Evolutionary conservation across 2,329 filamentous ascomycete species (phyloP).

Genomic region (Aspergillus thermomutatus): DNA sequence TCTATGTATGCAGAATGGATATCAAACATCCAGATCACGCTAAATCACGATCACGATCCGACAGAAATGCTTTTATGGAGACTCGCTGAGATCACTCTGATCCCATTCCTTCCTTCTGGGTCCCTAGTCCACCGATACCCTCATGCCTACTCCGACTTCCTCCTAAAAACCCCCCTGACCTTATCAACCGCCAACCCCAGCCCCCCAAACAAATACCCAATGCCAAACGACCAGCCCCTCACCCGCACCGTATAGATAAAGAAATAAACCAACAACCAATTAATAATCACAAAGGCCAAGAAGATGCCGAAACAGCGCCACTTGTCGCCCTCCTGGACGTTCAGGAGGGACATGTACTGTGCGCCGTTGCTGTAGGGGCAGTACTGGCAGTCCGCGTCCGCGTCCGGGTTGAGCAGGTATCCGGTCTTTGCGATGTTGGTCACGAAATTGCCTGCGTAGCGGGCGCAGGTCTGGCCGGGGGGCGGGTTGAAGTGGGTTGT

Average conservation of each 20-base stretch:
- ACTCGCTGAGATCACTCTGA: neutral
- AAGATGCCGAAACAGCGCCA: constrained; percentile 74
- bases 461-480: constrained; percentile 58
- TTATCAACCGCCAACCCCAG: constrained; percentile 41
- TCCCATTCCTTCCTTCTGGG: neutral
- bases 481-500: constrained; percentile 65
- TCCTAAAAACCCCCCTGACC: constrained; percentile 26
- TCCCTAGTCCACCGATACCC: neutral
- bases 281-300: constrained; percentile 65
- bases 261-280: constrained; percentile 71
- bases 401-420: constrained; percentile 61
- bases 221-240: constrained; percentile 67
- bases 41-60: neutral
- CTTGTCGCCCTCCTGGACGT: constrained; percentile 57
- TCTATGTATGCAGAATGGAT: constrained; percentile 12
- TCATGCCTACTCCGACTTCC: constrained; percentile 19
- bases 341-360: constrained; percentile 62
- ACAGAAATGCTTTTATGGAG: neutral
- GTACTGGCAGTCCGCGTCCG: constrained; percentile 62
- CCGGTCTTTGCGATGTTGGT: constrained; percentile 48
- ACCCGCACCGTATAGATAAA: constrained; percentile 73
- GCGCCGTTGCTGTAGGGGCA: constrained; percentile 65
- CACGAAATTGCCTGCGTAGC: constrained; percentile 63
- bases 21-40: neutral
- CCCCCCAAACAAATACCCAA: constrained; percentile 54